Percentiles rank a stretch among this genome's conserved stretches.
These are phyloP conservation scores for Cordyceps cicadae DNA, from an alignment of 2,329 filamentous ascomycete species.

Conservation along the genomic window DNA sequence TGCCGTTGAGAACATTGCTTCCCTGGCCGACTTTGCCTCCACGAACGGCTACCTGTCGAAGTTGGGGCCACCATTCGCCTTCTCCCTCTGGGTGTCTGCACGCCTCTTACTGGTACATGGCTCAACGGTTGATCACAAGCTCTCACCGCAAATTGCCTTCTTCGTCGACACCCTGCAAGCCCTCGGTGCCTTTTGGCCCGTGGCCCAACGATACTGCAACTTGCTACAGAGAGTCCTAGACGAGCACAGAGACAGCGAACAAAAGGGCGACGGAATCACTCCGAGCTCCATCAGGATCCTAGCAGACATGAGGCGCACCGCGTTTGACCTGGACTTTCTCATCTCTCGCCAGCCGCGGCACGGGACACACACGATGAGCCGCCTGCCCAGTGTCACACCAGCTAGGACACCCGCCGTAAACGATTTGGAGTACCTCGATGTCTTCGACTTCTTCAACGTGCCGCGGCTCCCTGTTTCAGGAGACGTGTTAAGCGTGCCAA, in stretches of 20 bases:
- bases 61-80: conserved; percentile 83
- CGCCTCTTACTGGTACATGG: conserved; percentile 82
- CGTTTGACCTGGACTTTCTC: conserved; percentile 82
- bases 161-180: conserved; percentile 75
- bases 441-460: conserved; percentile 93
- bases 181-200: conserved; percentile 78
- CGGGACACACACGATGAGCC: conserved; percentile 30
- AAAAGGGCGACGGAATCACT: conserved; percentile 64
- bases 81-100: conserved; percentile 86
- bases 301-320: conserved; percentile 84
- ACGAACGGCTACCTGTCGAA: conserved; percentile 67
- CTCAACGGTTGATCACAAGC: conserved; percentile 76
- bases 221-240: conserved; percentile 77
- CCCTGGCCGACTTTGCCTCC: conserved; percentile 69
- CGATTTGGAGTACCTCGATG: conserved; percentile 82
- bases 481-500: conserved; percentile 15
- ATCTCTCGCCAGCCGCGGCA: conserved; percentile 71
- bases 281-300: conserved; percentile 80
- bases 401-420: conserved; percentile 65
- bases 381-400: conserved; percentile 47
- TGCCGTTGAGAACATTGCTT: conserved; percentile 75
- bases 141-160: conserved; percentile 70
- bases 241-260: conserved; percentile 73
- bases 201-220: conserved; percentile 72
- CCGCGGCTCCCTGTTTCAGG: conserved; percentile 54